Conservation (phyloP, 2,329 filamentous ascomycete species). For the Aspergillus aculeatus region DNA sequence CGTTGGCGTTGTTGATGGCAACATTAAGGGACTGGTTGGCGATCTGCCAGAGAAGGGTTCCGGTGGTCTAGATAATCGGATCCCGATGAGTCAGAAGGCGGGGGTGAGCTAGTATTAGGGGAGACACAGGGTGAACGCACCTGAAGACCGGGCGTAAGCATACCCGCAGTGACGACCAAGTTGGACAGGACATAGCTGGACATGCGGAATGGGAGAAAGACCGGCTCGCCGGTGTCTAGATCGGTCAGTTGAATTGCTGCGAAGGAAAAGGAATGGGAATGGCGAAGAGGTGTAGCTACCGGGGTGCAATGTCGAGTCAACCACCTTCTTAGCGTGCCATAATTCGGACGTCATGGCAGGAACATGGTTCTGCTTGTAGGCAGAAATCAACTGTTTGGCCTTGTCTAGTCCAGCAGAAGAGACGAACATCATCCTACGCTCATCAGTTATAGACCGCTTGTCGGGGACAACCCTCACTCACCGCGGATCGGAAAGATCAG, state of each 20-base stretch:
- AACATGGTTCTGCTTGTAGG: slow-evolving; percentile 83
- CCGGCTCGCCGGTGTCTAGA: slow-evolving; percentile 86
- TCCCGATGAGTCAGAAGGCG: neutral
- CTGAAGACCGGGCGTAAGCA: slow-evolving; percentile 85
- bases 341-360: slow-evolving; percentile 81
- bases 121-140: slow-evolving; percentile 46
- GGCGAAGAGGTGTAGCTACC: slow-evolving; percentile 56
- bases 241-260: neutral
- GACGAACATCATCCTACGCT: slow-evolving; percentile 75
- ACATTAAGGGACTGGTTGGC: slow-evolving; percentile 98
- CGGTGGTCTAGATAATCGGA: slow-evolving; percentile 58
- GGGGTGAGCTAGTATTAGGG: neutral
- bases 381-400: slow-evolving; percentile 76
- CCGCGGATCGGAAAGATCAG: slow-evolving; percentile 92
- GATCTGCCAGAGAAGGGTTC: slow-evolving; percentile 91
- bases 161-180: slow-evolving; percentile 89
- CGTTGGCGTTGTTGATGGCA: slow-evolving; percentile 94
- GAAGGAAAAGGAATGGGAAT: neutral
- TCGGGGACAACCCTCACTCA: slow-evolving; percentile 52
- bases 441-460: slow-evolving; percentile 12
- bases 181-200: slow-evolving; percentile 93
- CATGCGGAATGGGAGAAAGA: slow-evolving; percentile 96
- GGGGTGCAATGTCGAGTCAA: slow-evolving; percentile 93
- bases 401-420: slow-evolving; percentile 74
- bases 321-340: slow-evolving; percentile 94